These are phyloP conservation scores for Aspergillus ruber DNA, from an alignment of 2,329 filamentous ascomycete species.

Conservation along the genomic window DNA sequence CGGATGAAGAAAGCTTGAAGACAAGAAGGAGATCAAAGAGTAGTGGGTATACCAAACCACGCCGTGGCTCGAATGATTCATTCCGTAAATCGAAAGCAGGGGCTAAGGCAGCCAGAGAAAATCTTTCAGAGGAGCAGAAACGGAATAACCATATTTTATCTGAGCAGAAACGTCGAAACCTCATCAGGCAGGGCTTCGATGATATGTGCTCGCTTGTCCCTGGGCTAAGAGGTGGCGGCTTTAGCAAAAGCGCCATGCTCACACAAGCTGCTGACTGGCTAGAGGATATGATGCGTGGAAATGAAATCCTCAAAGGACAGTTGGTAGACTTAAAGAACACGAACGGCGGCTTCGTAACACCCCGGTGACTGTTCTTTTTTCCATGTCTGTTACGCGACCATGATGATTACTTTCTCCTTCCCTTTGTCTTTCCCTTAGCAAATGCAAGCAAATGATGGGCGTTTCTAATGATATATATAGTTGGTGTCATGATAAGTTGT, in stretches of 20 bases:
- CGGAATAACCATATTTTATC: conserved; percentile 80
- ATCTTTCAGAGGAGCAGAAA: conserved; percentile 71
- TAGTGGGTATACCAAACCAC: conserved; percentile 28
- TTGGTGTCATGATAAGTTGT: neutral
- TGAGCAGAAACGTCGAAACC: conserved; percentile 75
- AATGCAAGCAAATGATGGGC: neutral
- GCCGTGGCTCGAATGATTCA: conserved; percentile 29
- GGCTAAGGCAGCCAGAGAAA: conserved; percentile 45
- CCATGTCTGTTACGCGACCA: conserved; percentile 14
- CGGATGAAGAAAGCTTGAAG: conserved; percentile 27
- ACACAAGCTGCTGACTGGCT: conserved; percentile 70
- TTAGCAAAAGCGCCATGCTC: conserved; percentile 78
- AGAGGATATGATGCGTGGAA: conserved; percentile 65
- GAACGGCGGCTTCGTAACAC: conserved; percentile 29
- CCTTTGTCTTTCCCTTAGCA: neutral
- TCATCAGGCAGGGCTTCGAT: conserved; percentile 77
- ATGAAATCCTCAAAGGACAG: conserved; percentile 53
- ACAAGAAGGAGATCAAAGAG: conserved; percentile 45
- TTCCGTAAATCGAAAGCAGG: conserved; percentile 29
- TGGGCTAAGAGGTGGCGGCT: conserved; percentile 63
- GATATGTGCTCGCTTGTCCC: conserved; percentile 73
- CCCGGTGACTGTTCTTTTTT: conserved; percentile 19
- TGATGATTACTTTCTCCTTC: conserved; percentile 11
- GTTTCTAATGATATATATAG: neutral
- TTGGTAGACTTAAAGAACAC: conserved; percentile 43